These are phyloP conservation scores for Tubosaeta sp. DNA, from an alignment of 768 basidiomycete genomes.

Conservation along the genomic window DNA sequence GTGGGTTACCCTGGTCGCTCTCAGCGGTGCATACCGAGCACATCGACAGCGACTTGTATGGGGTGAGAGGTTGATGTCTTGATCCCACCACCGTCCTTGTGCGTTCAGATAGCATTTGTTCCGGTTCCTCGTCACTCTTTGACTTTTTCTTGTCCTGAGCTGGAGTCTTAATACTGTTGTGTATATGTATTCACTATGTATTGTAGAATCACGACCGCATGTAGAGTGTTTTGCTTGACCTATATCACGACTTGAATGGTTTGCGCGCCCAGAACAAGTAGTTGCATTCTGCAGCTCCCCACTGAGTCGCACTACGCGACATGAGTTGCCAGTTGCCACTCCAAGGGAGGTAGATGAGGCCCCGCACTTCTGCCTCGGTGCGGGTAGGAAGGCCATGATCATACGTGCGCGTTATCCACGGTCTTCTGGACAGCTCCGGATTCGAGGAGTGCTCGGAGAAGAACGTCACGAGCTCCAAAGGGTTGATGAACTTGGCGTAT, in stretches of 20 bases:
- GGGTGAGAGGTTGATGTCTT: conserved; percentile 77
- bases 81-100: conserved; percentile 9
- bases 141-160: not conserved
- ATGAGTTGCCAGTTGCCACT: conserved; percentile 66
- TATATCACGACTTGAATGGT: conserved; percentile 33
- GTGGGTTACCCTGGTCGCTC: conserved; percentile 56
- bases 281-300: conserved; percentile 57
- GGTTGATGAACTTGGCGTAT: conserved; percentile 84
- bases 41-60: conserved; percentile 73
- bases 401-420: conserved; percentile 60
- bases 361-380: conserved; percentile 74
- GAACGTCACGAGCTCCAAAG: conserved; percentile 78
- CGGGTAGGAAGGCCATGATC: conserved; percentile 49
- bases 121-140: not conserved
- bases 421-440: conserved; percentile 20
- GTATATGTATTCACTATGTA: conserved; percentile 18
- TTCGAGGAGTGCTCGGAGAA: conserved; percentile 53
- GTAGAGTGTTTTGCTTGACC: not conserved
- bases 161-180: not conserved
- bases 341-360: conserved; percentile 73
- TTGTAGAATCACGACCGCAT: conserved; percentile 2
- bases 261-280: conserved; percentile 89
- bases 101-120: not conserved
- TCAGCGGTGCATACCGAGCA: conserved; percentile 66
- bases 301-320: conserved; percentile 46